These are phyloP conservation scores for Gynochthodes officinalis DNA, from an alignment of 257 asterid genomes.

Conservation along the genomic window DNA sequence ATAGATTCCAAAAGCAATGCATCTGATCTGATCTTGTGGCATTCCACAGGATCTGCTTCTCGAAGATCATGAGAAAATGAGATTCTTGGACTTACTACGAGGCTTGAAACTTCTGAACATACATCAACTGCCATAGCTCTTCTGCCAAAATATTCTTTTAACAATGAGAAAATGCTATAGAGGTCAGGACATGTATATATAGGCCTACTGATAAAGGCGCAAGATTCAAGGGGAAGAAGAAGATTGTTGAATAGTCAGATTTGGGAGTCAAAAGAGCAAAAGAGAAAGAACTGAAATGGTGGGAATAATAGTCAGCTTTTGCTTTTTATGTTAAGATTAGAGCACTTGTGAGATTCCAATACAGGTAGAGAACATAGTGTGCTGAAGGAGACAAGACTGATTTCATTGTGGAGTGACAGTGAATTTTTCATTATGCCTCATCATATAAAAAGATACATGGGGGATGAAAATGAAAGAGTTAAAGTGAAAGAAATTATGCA, in stretches of 20 bases:
- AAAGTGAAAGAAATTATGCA: constrained; percentile 42
- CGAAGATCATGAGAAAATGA: constrained; percentile 69
- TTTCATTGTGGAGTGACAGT: constrained; percentile 38
- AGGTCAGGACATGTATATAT: constrained; percentile 9
- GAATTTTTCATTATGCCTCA: constrained; percentile 39
- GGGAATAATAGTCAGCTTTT: constrained; percentile 45
- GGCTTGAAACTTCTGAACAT: constrained; percentile 48
- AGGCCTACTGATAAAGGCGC: background rate
- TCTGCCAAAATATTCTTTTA: background rate
- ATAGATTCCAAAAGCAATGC: constrained; percentile 43
- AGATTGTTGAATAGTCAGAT: constrained; percentile 11
- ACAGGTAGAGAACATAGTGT: constrained; percentile 11
- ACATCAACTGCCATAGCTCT: constrained; percentile 64
- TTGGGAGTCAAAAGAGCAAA: constrained; percentile 43
- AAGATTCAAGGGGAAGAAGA: constrained; percentile 14
- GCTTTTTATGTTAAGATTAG: constrained; percentile 32
- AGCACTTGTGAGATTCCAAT: constrained; percentile 24
- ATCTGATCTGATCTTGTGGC: constrained; percentile 32
- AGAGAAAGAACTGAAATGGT: constrained; percentile 27
- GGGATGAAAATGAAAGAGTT: background rate
- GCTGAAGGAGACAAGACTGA: constrained; percentile 17
- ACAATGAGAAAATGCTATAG: background rate
- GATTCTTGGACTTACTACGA: constrained; percentile 58
- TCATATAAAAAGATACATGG: background rate
- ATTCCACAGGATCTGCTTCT: constrained; percentile 48